These are phyloP conservation scores for Solanum peruvianum DNA, from an alignment of 257 asterid genomes.

Conservation along the genomic window DNA sequence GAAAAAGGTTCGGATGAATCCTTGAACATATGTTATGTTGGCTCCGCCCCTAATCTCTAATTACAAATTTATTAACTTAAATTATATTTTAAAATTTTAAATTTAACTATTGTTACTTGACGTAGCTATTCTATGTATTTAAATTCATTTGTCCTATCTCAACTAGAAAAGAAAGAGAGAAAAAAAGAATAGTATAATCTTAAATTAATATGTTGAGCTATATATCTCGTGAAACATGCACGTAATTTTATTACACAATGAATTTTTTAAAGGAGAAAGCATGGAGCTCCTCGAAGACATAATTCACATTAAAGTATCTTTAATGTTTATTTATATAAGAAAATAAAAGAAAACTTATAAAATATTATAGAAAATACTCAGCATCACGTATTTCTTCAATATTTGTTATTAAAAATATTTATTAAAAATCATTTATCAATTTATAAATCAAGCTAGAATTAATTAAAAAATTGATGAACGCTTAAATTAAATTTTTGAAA, in stretches of 20 bases:
- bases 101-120: no score
- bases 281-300: background rate
- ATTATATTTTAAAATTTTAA: no score
- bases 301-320: background rate
- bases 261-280: background rate
- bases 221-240: background rate
- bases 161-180: background rate
- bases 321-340: background rate
- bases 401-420: no score
- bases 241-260: background rate
- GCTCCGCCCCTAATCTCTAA: no score
- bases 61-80: background rate
- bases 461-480: no score
- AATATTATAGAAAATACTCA: background rate
- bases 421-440: background rate
- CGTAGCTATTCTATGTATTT: no score
- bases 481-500: no score
- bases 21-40: no score
- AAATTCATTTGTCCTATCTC: background rate
- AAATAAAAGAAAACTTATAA: background rate
- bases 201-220: no score
- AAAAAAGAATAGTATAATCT: background rate
- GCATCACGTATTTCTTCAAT: background rate
- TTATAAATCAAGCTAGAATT: no score
- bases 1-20: no score